Conservation (phyloP, 2,329 filamentous ascomycete genomes). For the Chrysoporthe cubensis region DNA sequence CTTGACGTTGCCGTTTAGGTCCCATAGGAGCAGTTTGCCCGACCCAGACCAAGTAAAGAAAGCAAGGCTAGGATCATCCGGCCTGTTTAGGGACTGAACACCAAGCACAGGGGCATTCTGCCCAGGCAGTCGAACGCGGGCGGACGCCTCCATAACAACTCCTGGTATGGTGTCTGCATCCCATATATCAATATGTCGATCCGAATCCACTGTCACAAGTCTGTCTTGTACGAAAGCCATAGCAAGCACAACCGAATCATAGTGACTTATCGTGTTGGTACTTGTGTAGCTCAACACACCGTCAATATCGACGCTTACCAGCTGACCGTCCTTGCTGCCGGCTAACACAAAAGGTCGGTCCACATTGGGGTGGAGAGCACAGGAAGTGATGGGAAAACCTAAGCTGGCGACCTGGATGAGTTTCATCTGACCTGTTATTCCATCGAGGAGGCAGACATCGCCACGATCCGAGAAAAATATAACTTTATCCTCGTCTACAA, state of each 20-base stretch:
- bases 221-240: constrained; percentile 70
- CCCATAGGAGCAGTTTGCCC: constrained; percentile 84
- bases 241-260: constrained; percentile 51
- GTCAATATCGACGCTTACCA: constrained; percentile 56
- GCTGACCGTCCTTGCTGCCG: constrained; percentile 68
- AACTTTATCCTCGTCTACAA: constrained; percentile 73
- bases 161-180: constrained; percentile 49
- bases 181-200: constrained; percentile 75
- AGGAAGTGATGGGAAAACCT: constrained; percentile 70
- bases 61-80: constrained; percentile 65
- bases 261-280: constrained; percentile 34
- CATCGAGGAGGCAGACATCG: constrained; percentile 86
- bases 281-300: constrained; percentile 49
- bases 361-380: constrained; percentile 55
- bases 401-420: constrained; percentile 68
- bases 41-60: constrained; percentile 90
- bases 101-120: constrained; percentile 72
- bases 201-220: constrained; percentile 75
- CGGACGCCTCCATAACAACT: constrained; percentile 41
- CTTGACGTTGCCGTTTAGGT: constrained; percentile 69
- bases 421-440: constrained; percentile 72
- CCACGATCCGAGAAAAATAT: constrained; percentile 87
- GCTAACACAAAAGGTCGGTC: constrained; percentile 62
- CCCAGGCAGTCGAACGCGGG: constrained; percentile 62
- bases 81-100: constrained; percentile 65